Percentiles rank a stretch among this genome's conserved stretches.
Evolutionary conservation across 768 basidiomycete species (phyloP).

Genomic region (Dentipellis fragilis): DNA sequence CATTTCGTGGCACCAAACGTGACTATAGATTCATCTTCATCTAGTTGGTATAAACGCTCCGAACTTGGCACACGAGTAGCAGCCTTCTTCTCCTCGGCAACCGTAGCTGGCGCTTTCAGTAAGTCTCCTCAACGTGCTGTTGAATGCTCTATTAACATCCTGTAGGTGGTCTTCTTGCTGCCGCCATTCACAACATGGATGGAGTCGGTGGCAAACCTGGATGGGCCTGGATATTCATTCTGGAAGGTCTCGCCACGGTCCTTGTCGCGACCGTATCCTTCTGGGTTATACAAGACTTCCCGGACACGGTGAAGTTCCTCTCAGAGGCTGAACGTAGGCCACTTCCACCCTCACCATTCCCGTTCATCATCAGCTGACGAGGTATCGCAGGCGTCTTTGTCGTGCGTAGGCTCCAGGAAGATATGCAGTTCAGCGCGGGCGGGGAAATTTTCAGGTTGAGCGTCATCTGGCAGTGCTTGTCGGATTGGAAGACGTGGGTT

Average conservation of each 20-base stretch:
- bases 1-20: neutral
- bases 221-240: conserved; percentile 67
- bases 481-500: conserved; percentile 67
- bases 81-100: conserved; percentile 73
- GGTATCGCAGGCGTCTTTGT: conserved; percentile 42
- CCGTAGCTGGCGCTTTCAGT: conserved; percentile 72
- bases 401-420: conserved; percentile 52
- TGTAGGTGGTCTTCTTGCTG: conserved; percentile 53
- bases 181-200: conserved; percentile 61
- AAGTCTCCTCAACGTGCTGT: conserved; percentile 8
- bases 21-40: too few species aligned
- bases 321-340: conserved; percentile 47
- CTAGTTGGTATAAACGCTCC: conserved; percentile 70
- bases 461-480: conserved; percentile 50
- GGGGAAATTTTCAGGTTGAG: conserved; percentile 43
- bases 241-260: conserved; percentile 65
- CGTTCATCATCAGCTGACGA: neutral
- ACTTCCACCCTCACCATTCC: neutral
- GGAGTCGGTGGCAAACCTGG: conserved; percentile 53
- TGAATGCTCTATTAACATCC: too few species aligned
- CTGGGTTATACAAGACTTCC: conserved; percentile 73
- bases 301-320: conserved; percentile 64
- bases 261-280: conserved; percentile 48
- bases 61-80: conserved; percentile 68
- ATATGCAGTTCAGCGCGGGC: conserved; percentile 56